phyloP scores from a whole-genome alignment of 495 filamentous ascomycete species.

The Hypomontagnella monticulosa region DNA sequence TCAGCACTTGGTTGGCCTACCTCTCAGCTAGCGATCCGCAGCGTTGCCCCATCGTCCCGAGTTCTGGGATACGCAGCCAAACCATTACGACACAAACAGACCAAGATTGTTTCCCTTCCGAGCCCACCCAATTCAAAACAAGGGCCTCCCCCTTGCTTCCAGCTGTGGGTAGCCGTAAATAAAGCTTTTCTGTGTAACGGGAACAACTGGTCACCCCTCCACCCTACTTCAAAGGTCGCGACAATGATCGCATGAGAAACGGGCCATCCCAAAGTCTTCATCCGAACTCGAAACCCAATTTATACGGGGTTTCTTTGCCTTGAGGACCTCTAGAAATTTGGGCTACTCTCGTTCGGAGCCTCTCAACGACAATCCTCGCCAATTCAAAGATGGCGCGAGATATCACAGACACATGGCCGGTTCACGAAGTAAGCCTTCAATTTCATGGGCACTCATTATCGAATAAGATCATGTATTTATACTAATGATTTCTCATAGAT shows the following conservation, averaged over 20 bases:
- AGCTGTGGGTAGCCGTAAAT: slow-evolving; percentile 38
- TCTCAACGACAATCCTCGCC: neutral
- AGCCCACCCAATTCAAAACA: slow-evolving; percentile 2
- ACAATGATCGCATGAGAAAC: slow-evolving; percentile 32
- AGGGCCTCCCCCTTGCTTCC: slow-evolving; percentile 29
- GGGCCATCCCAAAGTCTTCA: slow-evolving; percentile 20
- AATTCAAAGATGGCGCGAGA: slow-evolving; percentile 53
- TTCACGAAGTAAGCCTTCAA: slow-evolving; percentile 67
- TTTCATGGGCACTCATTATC: neutral
- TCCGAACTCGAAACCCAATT: slow-evolving; percentile 5
- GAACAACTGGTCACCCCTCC: slow-evolving; percentile 11
- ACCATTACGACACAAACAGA: slow-evolving; percentile 8
- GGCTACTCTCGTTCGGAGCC: neutral
- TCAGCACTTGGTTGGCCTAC: neutral
- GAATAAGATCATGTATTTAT: neutral
- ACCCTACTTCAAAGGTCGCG: neutral
- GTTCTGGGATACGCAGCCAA: slow-evolving; percentile 9
- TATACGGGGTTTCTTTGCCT: slow-evolving; percentile 9
- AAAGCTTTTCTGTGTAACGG: slow-evolving; percentile 31
- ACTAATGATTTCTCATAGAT: slow-evolving; percentile 47
- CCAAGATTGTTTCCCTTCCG: slow-evolving; percentile 8
- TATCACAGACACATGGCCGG: slow-evolving; percentile 62
- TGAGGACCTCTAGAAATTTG: neutral
- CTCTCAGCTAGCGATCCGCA: neutral
- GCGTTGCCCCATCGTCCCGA: slow-evolving; percentile 10